Evolutionary conservation across 768 basidiomycete genomes (phyloP).

Genomic region (Termitomyces sp.): DNA sequence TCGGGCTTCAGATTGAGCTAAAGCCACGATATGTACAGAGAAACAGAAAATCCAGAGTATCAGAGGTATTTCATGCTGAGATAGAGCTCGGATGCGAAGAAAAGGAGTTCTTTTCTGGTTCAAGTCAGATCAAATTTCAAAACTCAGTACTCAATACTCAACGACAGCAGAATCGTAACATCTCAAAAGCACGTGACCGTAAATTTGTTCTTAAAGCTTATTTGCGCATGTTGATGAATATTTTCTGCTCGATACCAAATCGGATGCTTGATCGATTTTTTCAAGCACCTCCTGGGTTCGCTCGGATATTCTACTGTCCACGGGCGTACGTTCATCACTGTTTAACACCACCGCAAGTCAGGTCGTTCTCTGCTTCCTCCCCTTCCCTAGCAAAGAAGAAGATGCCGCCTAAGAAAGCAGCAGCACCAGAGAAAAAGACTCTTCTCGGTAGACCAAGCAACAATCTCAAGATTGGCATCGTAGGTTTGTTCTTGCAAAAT

Average conservation of each 20-base stretch:
- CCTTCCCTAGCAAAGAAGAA: constrained; percentile 47
- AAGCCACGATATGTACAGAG: no score
- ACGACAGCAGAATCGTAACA: no score
- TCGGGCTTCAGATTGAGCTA: no score
- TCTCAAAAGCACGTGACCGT: background rate
- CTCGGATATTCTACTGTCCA: constrained; percentile 12
- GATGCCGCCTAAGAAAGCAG: constrained; percentile 92
- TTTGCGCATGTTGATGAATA: constrained; percentile 8
- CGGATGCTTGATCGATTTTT: constrained; percentile 25
- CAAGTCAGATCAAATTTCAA: no score
- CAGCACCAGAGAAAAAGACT: constrained; percentile 73
- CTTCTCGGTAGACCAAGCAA: constrained; percentile 91
- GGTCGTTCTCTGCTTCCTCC: constrained; percentile 35
- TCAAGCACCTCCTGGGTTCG: constrained; percentile 10
- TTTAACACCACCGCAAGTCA: background rate
- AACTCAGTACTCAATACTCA: no score
- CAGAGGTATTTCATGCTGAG: no score
- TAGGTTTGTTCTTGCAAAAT: constrained; percentile 61
- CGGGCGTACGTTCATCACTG: constrained; percentile 8
- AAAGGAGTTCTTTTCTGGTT: no score
- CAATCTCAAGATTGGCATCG: constrained; percentile 98
- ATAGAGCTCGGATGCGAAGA: no score
- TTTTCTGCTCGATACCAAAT: constrained; percentile 14
- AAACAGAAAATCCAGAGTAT: no score
- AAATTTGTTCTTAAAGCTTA: background rate